phyloP scores from a whole-genome alignment of 805 yeast genomes.

The Spathaspora boniae region DNA sequence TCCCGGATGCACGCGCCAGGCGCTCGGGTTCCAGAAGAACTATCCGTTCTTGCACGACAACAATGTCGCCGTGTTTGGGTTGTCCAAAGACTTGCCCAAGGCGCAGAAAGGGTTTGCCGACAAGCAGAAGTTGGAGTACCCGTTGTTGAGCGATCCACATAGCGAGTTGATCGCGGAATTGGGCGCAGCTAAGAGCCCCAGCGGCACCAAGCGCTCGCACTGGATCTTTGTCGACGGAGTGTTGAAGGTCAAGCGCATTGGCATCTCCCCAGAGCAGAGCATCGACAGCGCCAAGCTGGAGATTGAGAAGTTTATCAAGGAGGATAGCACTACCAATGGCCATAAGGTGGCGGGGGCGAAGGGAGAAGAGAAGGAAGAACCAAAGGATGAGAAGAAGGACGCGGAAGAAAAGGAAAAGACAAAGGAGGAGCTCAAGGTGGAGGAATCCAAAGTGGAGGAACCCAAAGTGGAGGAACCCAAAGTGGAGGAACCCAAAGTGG shows the following conservation, averaged over 20 bases:
- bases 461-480: constrained; percentile 3
- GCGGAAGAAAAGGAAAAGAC: constrained; percentile 6
- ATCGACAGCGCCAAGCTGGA: constrained; percentile 56
- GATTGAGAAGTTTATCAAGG: constrained; percentile 41
- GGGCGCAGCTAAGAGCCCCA: constrained; percentile 80
- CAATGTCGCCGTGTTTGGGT: constrained; percentile 66
- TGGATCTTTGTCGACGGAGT: constrained; percentile 84
- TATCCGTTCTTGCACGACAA: constrained; percentile 47
- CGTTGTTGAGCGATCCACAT: constrained; percentile 72
- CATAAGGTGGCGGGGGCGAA: constrained; percentile 9
- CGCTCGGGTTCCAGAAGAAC: constrained; percentile 77
- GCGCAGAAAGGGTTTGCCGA: constrained; percentile 73
- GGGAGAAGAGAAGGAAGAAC: constrained; percentile 8
- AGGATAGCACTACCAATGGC: no score
- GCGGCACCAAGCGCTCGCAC: constrained; percentile 83
- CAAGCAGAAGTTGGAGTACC: constrained; percentile 72
- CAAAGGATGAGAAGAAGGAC: constrained; percentile 9
- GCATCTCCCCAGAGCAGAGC: constrained; percentile 53
- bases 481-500: constrained; percentile 5
- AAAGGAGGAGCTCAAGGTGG: constrained; percentile 8
- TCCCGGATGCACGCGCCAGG: constrained; percentile 96
- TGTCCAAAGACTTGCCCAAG: constrained; percentile 77
- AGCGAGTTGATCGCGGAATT: constrained; percentile 64
- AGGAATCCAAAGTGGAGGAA: constrained; percentile 6
- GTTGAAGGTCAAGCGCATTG: constrained; percentile 49